Base-by-base conservation (phyloP, 2,329 filamentous ascomycete species). In the Ciborinia camelliae region DNA sequence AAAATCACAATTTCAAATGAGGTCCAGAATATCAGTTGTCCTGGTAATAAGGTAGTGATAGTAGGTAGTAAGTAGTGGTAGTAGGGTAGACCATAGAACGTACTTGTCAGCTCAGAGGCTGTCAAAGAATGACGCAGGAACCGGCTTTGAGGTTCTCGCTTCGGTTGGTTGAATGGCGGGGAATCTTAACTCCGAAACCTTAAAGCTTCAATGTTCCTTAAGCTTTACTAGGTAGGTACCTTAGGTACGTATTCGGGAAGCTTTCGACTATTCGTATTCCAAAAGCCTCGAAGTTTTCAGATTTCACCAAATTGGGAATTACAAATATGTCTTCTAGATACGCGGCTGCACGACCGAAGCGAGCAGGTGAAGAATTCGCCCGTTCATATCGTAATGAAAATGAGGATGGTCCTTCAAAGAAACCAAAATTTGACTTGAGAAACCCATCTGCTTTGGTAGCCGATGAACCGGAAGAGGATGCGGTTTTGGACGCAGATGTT, bases 381-480 rank as follows among this genome's bases (percentile, higher is more conserved):
- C 88, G 91, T 65, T 87, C 86, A 23, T 87, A 94, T 75, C 88
- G 91, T 73, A 80, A 84, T 70, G 83, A 87, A 57, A 76, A 79
- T 62, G 74, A 73, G 45, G 69, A 72, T 61, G 76, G 75, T 60
- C 81, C 82, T 37, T 75, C 81, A 61, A 96, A 96, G 76, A 93
- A 92, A 74, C 90, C 92, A 66, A 92, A 91, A 73, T 99, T 99
- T 78, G 95, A 99, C 77, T 81, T 95, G 62, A 91, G 95, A 69
- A 98, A 99, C 75, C 95, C 95, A 3, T 97, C 93, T 20, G 92
- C 91, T 0, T 85, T 99, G 5, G 94, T 92, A 2, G 88, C 93
- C 1, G 92, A 96, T 75, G 90, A 87, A 2, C 84, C 85, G 2
- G 89, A 91, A 68, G 87, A 90, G 52, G 90, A 92, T 71, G 86